These are phyloP conservation scores for Corymbia calophylla DNA, from an alignment of 441 rosid genomes.

Conservation along the genomic window DNA sequence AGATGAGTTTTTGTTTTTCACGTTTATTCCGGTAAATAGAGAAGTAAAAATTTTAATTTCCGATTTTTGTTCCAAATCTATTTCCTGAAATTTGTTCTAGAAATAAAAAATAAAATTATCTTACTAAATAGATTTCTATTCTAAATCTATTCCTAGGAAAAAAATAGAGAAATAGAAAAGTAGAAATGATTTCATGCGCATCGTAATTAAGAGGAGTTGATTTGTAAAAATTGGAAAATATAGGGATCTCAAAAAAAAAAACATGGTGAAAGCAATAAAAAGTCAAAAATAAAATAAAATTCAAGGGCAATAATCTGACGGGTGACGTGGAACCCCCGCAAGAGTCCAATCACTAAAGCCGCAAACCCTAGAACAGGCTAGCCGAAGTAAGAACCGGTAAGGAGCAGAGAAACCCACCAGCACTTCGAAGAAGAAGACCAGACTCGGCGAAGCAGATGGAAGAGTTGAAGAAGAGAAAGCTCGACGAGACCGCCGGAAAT, in stretches of 20 bases:
- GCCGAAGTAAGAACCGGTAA: neutral
- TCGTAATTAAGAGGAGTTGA: too few relatives aligned
- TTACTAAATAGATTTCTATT: too few relatives aligned
- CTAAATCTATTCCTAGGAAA: too few relatives aligned
- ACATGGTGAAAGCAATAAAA: neutral
- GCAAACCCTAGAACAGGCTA: neutral
- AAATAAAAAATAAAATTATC: too few relatives aligned
- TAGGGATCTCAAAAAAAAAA: neutral
- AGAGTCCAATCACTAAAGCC: neutral
- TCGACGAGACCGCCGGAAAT: neutral
- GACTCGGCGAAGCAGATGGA: neutral
- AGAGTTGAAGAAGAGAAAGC: neutral
- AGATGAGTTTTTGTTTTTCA: too few relatives aligned
- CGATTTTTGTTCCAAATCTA: too few relatives aligned
- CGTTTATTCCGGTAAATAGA: too few relatives aligned
- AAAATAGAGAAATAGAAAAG: too few relatives aligned
- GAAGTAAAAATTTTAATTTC: too few relatives aligned
- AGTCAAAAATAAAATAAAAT: neutral
- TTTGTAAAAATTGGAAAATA: too few relatives aligned
- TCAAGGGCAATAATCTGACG: neutral
- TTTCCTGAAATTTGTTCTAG: too few relatives aligned
- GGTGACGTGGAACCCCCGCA: neutral
- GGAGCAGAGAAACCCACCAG: neutral
- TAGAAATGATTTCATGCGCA: too few relatives aligned
- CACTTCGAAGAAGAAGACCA: neutral